Conservation (phyloP, 2,329 filamentous ascomycete genomes). For the Curvularia sp. region DNA sequence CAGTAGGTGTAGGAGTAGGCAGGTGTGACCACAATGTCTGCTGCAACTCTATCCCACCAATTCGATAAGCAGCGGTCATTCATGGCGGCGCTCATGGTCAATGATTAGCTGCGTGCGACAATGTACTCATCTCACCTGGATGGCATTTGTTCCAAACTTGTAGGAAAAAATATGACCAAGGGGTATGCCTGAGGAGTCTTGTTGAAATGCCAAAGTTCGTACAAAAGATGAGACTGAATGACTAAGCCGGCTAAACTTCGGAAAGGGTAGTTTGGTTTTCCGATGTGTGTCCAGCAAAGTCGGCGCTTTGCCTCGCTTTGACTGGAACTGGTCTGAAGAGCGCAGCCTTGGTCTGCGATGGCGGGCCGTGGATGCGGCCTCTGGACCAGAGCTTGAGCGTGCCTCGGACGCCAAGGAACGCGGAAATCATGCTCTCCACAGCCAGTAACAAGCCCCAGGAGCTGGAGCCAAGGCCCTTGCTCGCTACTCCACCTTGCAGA, state of each 20-base stretch:
- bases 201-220: not conserved
- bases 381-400: not conserved
- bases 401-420: not conserved
- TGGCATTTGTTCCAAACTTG: too few species aligned
- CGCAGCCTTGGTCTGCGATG: not conserved
- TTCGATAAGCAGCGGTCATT: too few species aligned
- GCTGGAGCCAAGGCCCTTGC: not conserved
- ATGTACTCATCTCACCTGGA: too few species aligned
- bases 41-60: not conserved
- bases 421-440: not conserved
- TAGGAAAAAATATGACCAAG: too few species aligned
- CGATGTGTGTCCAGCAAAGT: not conserved
- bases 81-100: too few species aligned
- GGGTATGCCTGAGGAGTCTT: too few species aligned
- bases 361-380: slow-evolving; percentile 3
- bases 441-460: not conserved
- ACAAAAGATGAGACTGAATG: not conserved
- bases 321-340: not conserved
- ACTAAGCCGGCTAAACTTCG: not conserved
- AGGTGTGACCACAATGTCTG: not conserved
- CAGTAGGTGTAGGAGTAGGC: not conserved
- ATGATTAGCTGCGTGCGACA: too few species aligned
- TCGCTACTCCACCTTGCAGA: slow-evolving; percentile 1
- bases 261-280: not conserved
- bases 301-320: not conserved